Conservation (phyloP, 2,329 filamentous ascomycete genomes). For the Arthroderma sp. region DNA sequence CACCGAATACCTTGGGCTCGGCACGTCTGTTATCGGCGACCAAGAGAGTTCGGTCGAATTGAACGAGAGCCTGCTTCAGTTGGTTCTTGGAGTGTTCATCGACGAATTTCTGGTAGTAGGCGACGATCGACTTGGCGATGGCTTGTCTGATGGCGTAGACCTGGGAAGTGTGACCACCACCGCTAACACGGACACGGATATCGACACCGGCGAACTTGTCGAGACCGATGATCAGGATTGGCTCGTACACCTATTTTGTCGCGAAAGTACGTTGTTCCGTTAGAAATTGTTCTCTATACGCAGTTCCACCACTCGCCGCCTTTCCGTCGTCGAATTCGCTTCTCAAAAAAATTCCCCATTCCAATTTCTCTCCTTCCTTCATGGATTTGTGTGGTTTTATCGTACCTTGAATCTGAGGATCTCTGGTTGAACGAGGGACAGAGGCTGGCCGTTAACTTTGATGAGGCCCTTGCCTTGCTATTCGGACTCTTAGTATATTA, state of each 20-base stretch:
- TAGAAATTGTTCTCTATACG: not conserved
- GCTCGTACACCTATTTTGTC: conserved; percentile 73
- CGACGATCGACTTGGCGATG: conserved; percentile 92
- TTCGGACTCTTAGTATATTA: conserved; percentile 16
- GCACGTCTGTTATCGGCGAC: conserved; percentile 98
- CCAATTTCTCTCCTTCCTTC: not conserved
- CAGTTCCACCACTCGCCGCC: not conserved
- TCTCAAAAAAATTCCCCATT: not conserved
- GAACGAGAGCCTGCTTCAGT: conserved; percentile 90
- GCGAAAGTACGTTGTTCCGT: not conserved
- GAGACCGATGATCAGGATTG: conserved; percentile 86
- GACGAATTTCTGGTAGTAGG: conserved; percentile 99
- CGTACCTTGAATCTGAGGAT: conserved; percentile 91
- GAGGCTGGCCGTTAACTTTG: conserved; percentile 97
- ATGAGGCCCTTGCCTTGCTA: conserved; percentile 76
- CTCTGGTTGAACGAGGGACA: conserved; percentile 87
- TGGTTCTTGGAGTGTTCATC: conserved; percentile 99
- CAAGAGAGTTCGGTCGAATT: conserved; percentile 93
- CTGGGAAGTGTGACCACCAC: conserved; percentile 95
- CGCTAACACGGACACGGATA: conserved; percentile 90
- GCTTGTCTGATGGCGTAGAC: conserved; percentile 98
- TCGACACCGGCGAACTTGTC: conserved; percentile 97
- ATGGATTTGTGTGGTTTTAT: conserved; percentile 4
- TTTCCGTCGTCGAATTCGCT: not conserved
- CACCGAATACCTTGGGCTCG: conserved; percentile 89